Base-by-base conservation (phyloP, 2,329 filamentous ascomycete genomes). In the Colletotrichum sidae region DNA sequence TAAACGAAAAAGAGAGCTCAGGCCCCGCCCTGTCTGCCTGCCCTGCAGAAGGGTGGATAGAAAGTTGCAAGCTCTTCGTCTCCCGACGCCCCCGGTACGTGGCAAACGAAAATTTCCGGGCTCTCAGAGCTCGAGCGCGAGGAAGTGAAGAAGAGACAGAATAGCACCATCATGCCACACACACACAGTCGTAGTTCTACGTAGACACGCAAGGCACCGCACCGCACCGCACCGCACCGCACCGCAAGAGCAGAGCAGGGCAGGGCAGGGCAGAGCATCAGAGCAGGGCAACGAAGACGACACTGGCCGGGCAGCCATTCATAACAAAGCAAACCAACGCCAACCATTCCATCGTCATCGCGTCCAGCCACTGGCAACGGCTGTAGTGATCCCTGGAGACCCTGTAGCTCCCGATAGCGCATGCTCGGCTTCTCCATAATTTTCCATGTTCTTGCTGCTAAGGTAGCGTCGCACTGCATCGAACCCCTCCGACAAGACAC, bases 351-450 rank as follows among this genome's bases (percentile, higher is more conserved):
- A 65, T 46, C 55, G 56, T 65, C 58, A 52, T 17, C n/a, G 25
- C 9, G 4, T 37, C 57, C 52, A 57, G 35, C 52, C 52, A 56
- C 58, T 62, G 53, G 57, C 47, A 54, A 56, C 53, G 37, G 37
- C 37, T 53, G 63, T 57, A 57, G 52, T 42, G 11, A 41, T 25
- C 6, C 33, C 17, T 39, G 47, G 33, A 38, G 41, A 49, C 41
- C 52, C 41, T 63, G 63, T 63, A 62, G 58, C 52, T 63, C 53
- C 58, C 63, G 63, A 62, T 57, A 63, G 58, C 52, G 46, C 47
- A 54, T 44, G 52, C 63, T 63, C 63, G 58, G 63, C 58, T 66
- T 62, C 63, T 53, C 63, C 63, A 63, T 45, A 37, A 44, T 60
- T 44, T 51, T 50, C 39, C 3, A 8, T 50, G 35, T 38, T 39